Percentiles rank a stretch among this genome's conserved stretches.
Conservation (phyloP, 202 grass and related monocot species). For the Carex arenaria region DNA sequence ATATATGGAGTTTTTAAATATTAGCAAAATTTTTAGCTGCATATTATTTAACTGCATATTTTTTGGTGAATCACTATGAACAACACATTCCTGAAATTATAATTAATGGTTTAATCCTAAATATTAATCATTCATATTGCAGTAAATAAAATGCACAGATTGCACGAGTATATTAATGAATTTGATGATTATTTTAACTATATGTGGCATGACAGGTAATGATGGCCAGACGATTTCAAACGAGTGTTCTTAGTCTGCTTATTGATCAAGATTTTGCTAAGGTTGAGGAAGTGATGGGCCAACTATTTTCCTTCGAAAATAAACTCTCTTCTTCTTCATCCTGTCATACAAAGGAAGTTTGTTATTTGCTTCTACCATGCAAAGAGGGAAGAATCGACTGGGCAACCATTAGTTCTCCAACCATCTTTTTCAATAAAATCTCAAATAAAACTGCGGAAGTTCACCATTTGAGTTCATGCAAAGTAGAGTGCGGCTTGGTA, state of each 20-base stretch:
- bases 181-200: neutral
- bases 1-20: neutral
- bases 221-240: slow-evolving; percentile 52
- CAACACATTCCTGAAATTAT: neutral
- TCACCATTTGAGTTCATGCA: slow-evolving; percentile 32
- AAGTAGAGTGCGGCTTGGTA: slow-evolving; percentile 26
- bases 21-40: neutral
- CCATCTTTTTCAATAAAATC: slow-evolving; percentile 24
- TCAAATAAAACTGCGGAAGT: neutral
- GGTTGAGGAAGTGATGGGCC: neutral
- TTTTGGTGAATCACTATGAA: neutral
- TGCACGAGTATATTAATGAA: neutral
- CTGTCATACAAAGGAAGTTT: slow-evolving; percentile 29
- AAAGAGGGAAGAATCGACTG: slow-evolving; percentile 73
- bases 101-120: neutral
- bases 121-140: neutral
- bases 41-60: neutral
- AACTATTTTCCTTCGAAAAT: slow-evolving; percentile 30
- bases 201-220: slow-evolving; percentile 37
- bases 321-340: slow-evolving; percentile 13
- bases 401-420: slow-evolving; percentile 38
- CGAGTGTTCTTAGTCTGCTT: slow-evolving; percentile 53
- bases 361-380: slow-evolving; percentile 66
- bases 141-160: neutral
- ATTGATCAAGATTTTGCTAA: slow-evolving; percentile 34